Percentiles rank a stretch among this genome's conserved stretches.
Conservation (phyloP, 345 rosid species). For the Pseudoturritis turrita region DNA sequence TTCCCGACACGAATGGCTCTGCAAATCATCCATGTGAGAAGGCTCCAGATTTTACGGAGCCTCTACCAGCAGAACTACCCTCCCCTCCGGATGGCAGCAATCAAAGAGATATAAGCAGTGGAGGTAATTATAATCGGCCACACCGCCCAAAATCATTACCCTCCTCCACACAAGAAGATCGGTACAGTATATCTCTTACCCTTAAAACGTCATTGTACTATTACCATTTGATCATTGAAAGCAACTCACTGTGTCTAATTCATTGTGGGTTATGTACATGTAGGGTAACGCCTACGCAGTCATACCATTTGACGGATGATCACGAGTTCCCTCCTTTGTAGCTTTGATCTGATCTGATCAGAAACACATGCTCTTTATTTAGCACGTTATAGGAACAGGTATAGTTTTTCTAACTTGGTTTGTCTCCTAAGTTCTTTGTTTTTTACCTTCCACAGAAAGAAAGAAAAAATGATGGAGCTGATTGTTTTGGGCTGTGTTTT, state of each 20-base stretch:
- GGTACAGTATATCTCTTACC: constrained; percentile 40
- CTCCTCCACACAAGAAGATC: constrained; percentile 40
- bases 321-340: constrained; percentile 82
- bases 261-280: constrained; percentile 17
- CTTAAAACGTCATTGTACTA: background rate
- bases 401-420: constrained; percentile 30
- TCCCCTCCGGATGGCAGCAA: constrained; percentile 31
- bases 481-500: constrained; percentile 18
- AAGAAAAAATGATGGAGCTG: constrained; percentile 14
- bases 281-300: constrained; percentile 47
- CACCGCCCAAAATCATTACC: constrained; percentile 35
- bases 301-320: constrained; percentile 69
- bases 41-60: constrained; percentile 34
- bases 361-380: constrained; percentile 19
- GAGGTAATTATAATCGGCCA: constrained; percentile 14
- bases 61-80: constrained; percentile 19
- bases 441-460: background rate
- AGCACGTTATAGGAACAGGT: constrained; percentile 30
- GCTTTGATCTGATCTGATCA: constrained; percentile 31
- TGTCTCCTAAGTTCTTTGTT: constrained; percentile 12
- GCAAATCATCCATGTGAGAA: constrained; percentile 30
- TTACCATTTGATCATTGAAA: background rate
- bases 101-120: constrained; percentile 20
- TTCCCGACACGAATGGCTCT: constrained; percentile 44
- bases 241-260: background rate